Percentiles rank a stretch among this genome's conserved stretches.
Evolutionary conservation across 768 basidiomycete species (phyloP).

Genomic region (Boletus pseudopeckii): DNA sequence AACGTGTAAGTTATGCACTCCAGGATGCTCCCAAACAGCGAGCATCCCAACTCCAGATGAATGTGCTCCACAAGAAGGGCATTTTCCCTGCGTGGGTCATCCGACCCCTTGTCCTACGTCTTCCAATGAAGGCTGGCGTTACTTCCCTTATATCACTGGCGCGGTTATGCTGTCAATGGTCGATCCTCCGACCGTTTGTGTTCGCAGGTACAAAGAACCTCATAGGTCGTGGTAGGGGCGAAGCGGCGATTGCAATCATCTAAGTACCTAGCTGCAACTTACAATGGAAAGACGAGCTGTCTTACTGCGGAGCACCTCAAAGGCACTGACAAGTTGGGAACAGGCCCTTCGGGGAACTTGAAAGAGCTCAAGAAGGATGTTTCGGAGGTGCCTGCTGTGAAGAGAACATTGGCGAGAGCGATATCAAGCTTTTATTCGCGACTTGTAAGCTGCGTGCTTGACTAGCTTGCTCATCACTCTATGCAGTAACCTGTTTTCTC

Average conservation of each 20-base stretch:
- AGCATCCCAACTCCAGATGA: neutral
- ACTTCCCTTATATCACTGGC: no score
- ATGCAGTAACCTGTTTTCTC: slow-evolving; percentile 38
- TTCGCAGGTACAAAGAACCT: no score
- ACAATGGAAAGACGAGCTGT: slow-evolving; percentile 53
- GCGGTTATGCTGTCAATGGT: no score
- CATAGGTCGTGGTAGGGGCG: slow-evolving; percentile 64
- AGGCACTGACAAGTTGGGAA: slow-evolving; percentile 39
- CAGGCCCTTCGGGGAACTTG: slow-evolving; percentile 5
- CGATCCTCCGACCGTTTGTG: no score
- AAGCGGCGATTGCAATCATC: slow-evolving; percentile 57
- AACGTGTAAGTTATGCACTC: neutral
- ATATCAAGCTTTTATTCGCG: no score
- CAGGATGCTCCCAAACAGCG: neutral
- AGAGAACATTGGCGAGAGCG: slow-evolving; percentile 21
- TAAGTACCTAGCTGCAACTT: slow-evolving; percentile 50
- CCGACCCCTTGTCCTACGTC: no score
- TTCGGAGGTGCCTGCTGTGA: slow-evolving; percentile 35
- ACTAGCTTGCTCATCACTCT: slow-evolving; percentile 46
- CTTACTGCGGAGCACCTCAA: slow-evolving; percentile 36
- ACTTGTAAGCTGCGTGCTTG: slow-evolving; percentile 37
- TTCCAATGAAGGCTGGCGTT: no score
- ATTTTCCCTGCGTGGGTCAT: no score
- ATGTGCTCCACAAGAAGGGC: slow-evolving; percentile 25
- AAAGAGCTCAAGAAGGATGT: no score